Percentiles rank a stretch among this genome's conserved stretches.
These are phyloP conservation scores for Hericium coralloides DNA, from an alignment of 768 basidiomycete species.

Conservation along the genomic window DNA sequence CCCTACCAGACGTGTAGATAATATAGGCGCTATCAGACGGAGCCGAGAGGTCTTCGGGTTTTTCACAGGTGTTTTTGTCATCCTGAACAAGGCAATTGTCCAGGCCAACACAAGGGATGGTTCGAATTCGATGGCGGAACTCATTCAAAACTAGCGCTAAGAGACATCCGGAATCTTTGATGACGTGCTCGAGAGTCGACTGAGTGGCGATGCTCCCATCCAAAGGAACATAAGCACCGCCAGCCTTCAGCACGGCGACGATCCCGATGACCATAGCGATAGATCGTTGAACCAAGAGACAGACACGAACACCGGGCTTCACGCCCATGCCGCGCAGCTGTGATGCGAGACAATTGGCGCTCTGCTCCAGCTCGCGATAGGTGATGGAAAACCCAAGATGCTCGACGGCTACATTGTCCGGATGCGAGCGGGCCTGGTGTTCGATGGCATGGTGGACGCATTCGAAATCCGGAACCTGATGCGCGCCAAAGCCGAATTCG, in stretches of 20 bases:
- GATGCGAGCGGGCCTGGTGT: constrained; percentile 31
- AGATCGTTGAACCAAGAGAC: constrained; percentile 45
- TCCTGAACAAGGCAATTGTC: constrained; percentile 13
- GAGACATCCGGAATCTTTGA: constrained; percentile 35
- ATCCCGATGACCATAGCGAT: constrained; percentile 46
- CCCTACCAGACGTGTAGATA: constrained; percentile 52
- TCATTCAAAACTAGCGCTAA: constrained; percentile 33
- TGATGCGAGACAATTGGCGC: constrained; percentile 36
- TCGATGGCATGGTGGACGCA: constrained; percentile 52
- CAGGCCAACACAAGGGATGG: constrained; percentile 14
- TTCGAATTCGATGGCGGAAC: constrained; percentile 15
- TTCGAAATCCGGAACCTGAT: constrained; percentile 29
- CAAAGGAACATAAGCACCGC: constrained; percentile 49
- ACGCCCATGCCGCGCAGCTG: constrained; percentile 36
- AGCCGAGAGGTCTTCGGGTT: constrained; percentile 1
- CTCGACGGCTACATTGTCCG: constrained; percentile 40
- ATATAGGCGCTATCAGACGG: constrained; percentile 40
- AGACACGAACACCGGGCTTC: constrained; percentile 40
- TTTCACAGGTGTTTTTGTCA: background rate
- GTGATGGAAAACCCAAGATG: constrained; percentile 39
- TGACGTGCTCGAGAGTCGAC: constrained; percentile 41
- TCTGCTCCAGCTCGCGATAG: constrained; percentile 40
- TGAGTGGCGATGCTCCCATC: constrained; percentile 53
- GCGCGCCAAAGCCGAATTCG: constrained; percentile 35
- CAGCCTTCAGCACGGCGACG: constrained; percentile 46